Percentiles rank a stretch among this genome's conserved stretches.
These are phyloP conservation scores for Irpex lacteus DNA, from an alignment of 1,284 basidiomycete species.

Conservation along the genomic window DNA sequence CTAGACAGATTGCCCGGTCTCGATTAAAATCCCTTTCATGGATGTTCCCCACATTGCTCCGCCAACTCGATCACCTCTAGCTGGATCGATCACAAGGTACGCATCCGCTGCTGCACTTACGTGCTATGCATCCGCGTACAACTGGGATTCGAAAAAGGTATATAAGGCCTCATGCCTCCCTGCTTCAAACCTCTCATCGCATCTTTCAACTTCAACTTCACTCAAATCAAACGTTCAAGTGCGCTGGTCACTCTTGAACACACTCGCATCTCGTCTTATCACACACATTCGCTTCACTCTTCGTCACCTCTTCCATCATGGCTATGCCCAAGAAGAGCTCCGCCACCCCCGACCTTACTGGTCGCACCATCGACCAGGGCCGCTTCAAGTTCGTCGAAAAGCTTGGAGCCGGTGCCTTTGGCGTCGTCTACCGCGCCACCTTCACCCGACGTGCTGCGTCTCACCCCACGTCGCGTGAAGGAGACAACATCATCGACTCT, in stretches of 20 bases:
- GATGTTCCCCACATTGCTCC: too few relatives aligned
- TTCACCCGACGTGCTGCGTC: slow-evolving; percentile 18
- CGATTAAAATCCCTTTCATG: too few relatives aligned
- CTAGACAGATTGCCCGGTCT: too few relatives aligned
- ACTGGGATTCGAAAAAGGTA: not conserved
- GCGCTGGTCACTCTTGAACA: not conserved
- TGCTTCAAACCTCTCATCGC: not conserved
- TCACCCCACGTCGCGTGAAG: not conserved
- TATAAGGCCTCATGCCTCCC: not conserved
- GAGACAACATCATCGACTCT: not conserved
- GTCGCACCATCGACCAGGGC: slow-evolving; percentile 13
- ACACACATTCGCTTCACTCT: not conserved
- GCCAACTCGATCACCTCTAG: too few relatives aligned
- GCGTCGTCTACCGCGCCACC: slow-evolving; percentile 31
- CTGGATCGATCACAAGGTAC: too few relatives aligned
- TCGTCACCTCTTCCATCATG: slow-evolving; percentile 1
- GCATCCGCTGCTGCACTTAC: too few relatives aligned
- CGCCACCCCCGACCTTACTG: slow-evolving; percentile 15
- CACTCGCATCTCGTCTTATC: not conserved
- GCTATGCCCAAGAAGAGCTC: not conserved
- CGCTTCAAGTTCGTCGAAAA: slow-evolving; percentile 14
- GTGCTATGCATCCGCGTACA: not conserved
- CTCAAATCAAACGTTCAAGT: not conserved
- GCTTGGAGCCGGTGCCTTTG: slow-evolving; percentile 31
- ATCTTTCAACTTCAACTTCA: not conserved